These are phyloP conservation scores for Tylopilus rubrobrunneus DNA, from an alignment of 768 basidiomycete species.

Conservation along the genomic window DNA sequence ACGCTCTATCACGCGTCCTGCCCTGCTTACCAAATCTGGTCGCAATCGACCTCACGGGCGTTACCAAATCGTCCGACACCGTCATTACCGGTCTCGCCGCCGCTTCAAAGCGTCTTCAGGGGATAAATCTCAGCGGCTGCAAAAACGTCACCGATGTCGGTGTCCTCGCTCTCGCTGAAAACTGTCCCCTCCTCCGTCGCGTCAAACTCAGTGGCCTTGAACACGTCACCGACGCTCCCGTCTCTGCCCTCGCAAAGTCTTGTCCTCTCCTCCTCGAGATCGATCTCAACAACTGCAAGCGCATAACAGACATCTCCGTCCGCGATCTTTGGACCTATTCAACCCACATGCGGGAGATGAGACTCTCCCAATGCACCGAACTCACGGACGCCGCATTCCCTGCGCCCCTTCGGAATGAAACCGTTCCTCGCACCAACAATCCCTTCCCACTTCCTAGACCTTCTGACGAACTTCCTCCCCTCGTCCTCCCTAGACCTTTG, in stretches of 20 bases:
- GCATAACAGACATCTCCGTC: conserved; percentile 71
- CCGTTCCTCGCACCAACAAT: conserved; percentile 36
- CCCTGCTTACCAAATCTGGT: conserved; percentile 72
- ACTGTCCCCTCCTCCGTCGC: conserved; percentile 76
- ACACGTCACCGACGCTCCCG: conserved; percentile 68
- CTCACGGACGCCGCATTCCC: conserved; percentile 89
- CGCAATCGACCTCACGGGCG: conserved; percentile 80
- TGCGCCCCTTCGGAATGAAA: conserved; percentile 45
- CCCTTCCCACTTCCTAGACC: conserved; percentile 39
- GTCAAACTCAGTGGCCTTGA: conserved; percentile 85
- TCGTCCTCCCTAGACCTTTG: conserved; percentile 59
- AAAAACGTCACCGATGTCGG: conserved; percentile 74
- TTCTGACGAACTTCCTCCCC: conserved; percentile 54
- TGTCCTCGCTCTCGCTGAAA: conserved; percentile 67
- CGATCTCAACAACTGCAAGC: conserved; percentile 82
- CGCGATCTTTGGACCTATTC: conserved; percentile 83
- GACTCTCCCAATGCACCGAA: conserved; percentile 71
- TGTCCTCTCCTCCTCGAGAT: conserved; percentile 91
- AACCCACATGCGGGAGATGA: conserved; percentile 85
- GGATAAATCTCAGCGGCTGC: conserved; percentile 88
- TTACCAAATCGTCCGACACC: conserved; percentile 62
- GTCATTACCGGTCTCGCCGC: conserved; percentile 69
- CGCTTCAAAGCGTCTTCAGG: conserved; percentile 75
- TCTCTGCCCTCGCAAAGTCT: conserved; percentile 69
- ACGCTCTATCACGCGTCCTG: conserved; percentile 60